phyloP scores from a whole-genome alignment of 2,329 filamentous ascomycete species.

The Scopulariopsis brevicaulis region DNA sequence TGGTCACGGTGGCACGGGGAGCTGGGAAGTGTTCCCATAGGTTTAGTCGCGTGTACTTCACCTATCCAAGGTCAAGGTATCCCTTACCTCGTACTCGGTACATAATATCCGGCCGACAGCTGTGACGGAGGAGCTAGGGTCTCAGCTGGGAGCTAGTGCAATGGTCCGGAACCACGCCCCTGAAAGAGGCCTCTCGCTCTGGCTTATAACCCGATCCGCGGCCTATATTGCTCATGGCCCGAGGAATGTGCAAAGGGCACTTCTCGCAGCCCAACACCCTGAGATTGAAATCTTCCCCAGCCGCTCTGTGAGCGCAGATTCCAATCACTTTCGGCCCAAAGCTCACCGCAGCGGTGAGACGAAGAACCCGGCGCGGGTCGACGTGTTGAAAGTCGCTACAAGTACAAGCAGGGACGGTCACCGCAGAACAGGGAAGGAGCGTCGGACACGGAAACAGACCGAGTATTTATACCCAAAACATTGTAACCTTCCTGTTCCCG shows the following conservation, averaged over 20 bases:
- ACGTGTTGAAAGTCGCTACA: neutral
- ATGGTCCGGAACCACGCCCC: neutral
- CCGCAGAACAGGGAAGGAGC: neutral
- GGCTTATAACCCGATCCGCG: neutral
- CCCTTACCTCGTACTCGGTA: neutral
- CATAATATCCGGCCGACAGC: neutral
- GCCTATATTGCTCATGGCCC: too few relatives aligned
- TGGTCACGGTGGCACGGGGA: neutral
- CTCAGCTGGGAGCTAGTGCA: neutral
- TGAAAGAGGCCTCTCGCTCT: neutral
- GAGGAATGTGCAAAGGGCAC: too few relatives aligned
- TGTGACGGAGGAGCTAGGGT: neutral
- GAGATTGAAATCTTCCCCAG: neutral
- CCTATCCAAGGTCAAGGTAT: too few relatives aligned
- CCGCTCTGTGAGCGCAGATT: neutral
- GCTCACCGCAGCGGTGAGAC: neutral
- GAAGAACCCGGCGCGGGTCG: neutral
- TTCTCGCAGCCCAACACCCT: neutral
- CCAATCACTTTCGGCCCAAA: neutral
- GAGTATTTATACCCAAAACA: neutral
- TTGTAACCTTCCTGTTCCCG: neutral
- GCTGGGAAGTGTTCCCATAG: too few relatives aligned
- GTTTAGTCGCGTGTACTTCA: too few relatives aligned
- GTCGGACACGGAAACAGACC: neutral
- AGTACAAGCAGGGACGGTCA: neutral